A percentile compares a stretch with the other conserved stretches of the same genome.
These are phyloP conservation scores for Candida saitoana DNA, from an alignment of 805 yeast species.

Conservation along the genomic window DNA sequence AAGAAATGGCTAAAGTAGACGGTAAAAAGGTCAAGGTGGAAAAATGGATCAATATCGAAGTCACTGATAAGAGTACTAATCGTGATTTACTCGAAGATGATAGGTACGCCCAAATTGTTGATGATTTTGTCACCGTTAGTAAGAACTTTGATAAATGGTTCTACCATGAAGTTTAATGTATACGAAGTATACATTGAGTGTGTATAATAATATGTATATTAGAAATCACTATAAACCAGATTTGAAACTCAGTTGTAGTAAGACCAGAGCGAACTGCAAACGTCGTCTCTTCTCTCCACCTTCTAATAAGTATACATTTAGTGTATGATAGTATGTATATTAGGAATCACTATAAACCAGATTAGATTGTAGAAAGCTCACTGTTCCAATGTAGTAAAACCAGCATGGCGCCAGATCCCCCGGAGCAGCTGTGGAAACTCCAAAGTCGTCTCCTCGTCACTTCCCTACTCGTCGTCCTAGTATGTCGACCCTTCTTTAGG, in stretches of 20 bases:
- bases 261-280: too few relatives aligned
- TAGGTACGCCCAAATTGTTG: constrained; percentile 23
- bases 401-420: too few relatives aligned
- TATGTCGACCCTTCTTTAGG: constrained; percentile 86
- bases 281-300: too few relatives aligned
- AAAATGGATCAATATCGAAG: constrained; percentile 38
- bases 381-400: too few relatives aligned
- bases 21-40: constrained; percentile 24
- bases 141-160: constrained; percentile 31
- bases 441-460: too few relatives aligned
- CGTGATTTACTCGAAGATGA: constrained; percentile 18
- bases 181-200: not conserved
- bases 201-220: constrained; percentile 1
- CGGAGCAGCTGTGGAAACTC: too few relatives aligned
- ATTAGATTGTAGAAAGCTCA: too few relatives aligned
- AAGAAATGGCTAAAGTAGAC: constrained; percentile 15
- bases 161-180: constrained; percentile 16
- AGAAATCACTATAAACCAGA: not conserved
- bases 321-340: not conserved
- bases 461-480: too few relatives aligned
- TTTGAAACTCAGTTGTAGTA: too few relatives aligned
- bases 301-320: not conserved
- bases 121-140: constrained; percentile 36
- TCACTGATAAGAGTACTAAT: constrained; percentile 34
- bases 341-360: not conserved